Percentiles rank a stretch among this genome's conserved stretches.
Evolutionary conservation across 2,329 filamentous ascomycete genomes (phyloP).

Genomic region (Penicillium sp.): DNA sequence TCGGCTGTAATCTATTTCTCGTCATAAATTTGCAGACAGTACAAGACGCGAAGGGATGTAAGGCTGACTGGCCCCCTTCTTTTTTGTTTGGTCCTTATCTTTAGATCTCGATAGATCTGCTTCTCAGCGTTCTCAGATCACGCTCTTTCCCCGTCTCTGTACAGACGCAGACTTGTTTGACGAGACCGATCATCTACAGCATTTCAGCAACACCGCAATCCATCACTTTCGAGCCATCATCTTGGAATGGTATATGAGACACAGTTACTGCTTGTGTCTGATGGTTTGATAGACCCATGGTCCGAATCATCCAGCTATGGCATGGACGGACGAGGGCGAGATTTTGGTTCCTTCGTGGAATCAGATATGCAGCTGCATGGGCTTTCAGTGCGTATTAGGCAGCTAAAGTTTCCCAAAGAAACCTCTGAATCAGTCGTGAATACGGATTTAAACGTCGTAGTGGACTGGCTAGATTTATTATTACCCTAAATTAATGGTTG

Average conservation of each 20-base stretch:
- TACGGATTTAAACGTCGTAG: not conserved
- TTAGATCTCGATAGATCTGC: no score
- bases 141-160: no score
- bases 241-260: not conserved
- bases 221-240: not conserved
- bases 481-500: not conserved
- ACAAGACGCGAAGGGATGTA: no score
- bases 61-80: not conserved
- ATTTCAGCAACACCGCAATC: not conserved
- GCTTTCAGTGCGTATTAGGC: not conserved
- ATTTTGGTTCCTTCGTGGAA: not conserved
- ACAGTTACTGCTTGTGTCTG: not conserved
- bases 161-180: not conserved
- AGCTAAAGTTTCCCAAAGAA: not conserved
- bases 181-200: not conserved
- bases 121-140: no score
- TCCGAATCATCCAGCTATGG: not conserved
- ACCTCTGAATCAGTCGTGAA: not conserved
- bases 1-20: not conserved
- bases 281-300: not conserved
- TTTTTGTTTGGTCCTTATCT: no score
- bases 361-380: not conserved
- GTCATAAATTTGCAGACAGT: no score
- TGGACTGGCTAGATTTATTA: not conserved
- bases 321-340: not conserved